Evolutionary conservation across 805 yeast genomes (phyloP).

Genomic region (Yarrowia porcina): DNA sequence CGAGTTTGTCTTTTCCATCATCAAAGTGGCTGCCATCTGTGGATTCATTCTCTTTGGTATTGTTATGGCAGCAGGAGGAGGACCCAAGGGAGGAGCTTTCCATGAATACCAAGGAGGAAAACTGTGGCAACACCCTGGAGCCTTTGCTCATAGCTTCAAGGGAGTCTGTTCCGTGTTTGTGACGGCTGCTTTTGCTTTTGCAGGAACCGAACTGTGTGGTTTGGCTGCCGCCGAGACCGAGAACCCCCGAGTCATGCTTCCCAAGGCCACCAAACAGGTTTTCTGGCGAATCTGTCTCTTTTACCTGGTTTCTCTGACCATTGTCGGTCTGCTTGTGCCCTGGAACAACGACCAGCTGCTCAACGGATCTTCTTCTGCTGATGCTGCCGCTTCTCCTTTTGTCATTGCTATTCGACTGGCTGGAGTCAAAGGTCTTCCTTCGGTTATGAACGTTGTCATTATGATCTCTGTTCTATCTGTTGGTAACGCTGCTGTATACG

Average conservation of each 20-base stretch:
- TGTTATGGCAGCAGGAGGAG: constrained; percentile 49
- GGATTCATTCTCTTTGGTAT: constrained; percentile 59
- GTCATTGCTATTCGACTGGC: constrained; percentile 65
- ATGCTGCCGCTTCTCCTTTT: constrained; percentile 64
- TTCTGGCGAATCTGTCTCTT: constrained; percentile 75
- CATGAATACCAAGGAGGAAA: constrained; percentile 29
- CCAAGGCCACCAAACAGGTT: constrained; percentile 72
- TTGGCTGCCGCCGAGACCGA: constrained; percentile 72
- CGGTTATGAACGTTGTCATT: constrained; percentile 66
- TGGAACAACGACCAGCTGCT: constrained; percentile 47
- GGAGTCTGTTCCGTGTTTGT: constrained; percentile 65
- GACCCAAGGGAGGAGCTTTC: constrained; percentile 46
- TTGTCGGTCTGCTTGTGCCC: constrained; percentile 67
- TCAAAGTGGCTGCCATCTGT: constrained; percentile 53
- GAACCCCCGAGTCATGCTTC: constrained; percentile 63
- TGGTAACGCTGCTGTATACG: constrained; percentile 66
- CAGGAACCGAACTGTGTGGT: constrained; percentile 71
- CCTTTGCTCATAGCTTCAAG: constrained; percentile 57
- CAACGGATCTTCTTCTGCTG: constrained; percentile 57
- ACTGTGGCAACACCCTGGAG: constrained; percentile 55
- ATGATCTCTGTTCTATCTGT: constrained; percentile 66
- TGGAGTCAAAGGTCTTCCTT: constrained; percentile 63
- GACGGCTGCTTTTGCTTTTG: constrained; percentile 71
- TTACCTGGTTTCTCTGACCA: constrained; percentile 55
- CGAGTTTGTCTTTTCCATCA: constrained; percentile 53